Conservation (phyloP, 2,329 filamentous ascomycete genomes). For the Teratosphaeria nubilosa region DNA sequence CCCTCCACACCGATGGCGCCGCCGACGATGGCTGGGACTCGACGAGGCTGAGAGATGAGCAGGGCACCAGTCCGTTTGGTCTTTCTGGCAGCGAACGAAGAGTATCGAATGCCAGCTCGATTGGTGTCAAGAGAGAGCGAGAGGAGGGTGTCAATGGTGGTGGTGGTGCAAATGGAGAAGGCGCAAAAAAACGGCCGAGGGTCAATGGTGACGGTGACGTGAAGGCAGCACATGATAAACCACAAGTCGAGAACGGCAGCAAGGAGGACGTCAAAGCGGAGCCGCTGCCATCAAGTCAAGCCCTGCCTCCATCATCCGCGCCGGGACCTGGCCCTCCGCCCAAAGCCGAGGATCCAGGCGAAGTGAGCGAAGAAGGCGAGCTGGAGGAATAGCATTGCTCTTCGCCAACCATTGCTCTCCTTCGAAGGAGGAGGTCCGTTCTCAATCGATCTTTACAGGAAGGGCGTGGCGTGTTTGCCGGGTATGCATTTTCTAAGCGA, state of each 20-base stretch:
- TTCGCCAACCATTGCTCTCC: background rate
- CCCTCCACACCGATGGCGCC: constrained; percentile 4
- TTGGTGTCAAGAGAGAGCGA: constrained; percentile 20
- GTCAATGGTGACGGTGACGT: constrained; percentile 3
- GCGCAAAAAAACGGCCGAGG: constrained; percentile 5
- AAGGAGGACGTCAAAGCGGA: constrained; percentile 15
- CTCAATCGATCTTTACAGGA: background rate
- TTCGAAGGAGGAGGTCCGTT: background rate
- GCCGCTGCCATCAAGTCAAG: background rate
- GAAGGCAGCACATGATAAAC: constrained; percentile 19
- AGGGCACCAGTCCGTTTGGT: constrained; percentile 2
- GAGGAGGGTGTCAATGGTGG: constrained; percentile 15
- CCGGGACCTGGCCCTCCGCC: background rate
- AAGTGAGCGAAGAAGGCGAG: constrained; percentile 38
- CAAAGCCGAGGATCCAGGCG: constrained; percentile 10
- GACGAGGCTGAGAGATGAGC: constrained; percentile 17
- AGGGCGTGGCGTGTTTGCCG: background rate
- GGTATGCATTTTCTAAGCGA: background rate
- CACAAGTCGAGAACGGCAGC: constrained; percentile 19
- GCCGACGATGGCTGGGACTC: constrained; percentile 27
- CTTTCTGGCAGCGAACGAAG: constrained; percentile 22
- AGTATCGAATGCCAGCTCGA: constrained; percentile 19
- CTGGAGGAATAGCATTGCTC: constrained; percentile 27
- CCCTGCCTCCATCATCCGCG: constrained; percentile 3
- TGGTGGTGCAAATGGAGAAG: constrained; percentile 11